Evolutionary conservation across 129 eudicot species (phyloP).

Genomic region (Kitagawia praeruptora): DNA sequence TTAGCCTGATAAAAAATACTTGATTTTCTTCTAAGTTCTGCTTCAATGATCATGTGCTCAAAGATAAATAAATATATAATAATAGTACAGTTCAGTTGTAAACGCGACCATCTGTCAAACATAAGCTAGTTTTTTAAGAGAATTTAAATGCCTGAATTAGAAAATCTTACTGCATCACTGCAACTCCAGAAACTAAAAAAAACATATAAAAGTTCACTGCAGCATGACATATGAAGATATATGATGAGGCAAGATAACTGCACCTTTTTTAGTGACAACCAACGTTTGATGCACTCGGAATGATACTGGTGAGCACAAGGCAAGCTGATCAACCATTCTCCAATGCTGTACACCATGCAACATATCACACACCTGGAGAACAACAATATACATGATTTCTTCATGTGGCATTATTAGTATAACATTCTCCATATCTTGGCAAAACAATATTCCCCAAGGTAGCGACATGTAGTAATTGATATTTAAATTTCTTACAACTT

Average conservation of each 20-base stretch:
- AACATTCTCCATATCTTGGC: background rate
- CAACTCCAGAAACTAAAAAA: background rate
- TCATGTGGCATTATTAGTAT: background rate
- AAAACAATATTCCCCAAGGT: background rate
- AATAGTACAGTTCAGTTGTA: background rate
- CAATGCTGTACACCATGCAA: constrained; percentile 33
- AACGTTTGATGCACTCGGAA: constrained; percentile 45
- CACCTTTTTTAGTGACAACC: constrained; percentile 65
- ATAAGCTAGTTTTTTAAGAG: background rate
- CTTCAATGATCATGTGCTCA: background rate
- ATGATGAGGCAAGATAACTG: background rate
- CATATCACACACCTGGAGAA: constrained; percentile 66
- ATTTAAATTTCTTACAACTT: background rate
- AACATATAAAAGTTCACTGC: background rate
- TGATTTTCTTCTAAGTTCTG: background rate
- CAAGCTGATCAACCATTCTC: constrained; percentile 45
- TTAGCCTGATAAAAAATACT: background rate
- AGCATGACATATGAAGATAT: background rate
- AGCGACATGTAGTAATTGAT: background rate
- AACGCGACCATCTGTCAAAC: background rate
- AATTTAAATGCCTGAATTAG: background rate
- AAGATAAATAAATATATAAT: background rate
- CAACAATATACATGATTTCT: background rate
- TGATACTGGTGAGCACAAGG: constrained; percentile 84
- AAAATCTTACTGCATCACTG: background rate